Evolutionary conservation across 768 basidiomycete genomes (phyloP).

Genomic region (Rhizopogon vinicolor): DNA sequence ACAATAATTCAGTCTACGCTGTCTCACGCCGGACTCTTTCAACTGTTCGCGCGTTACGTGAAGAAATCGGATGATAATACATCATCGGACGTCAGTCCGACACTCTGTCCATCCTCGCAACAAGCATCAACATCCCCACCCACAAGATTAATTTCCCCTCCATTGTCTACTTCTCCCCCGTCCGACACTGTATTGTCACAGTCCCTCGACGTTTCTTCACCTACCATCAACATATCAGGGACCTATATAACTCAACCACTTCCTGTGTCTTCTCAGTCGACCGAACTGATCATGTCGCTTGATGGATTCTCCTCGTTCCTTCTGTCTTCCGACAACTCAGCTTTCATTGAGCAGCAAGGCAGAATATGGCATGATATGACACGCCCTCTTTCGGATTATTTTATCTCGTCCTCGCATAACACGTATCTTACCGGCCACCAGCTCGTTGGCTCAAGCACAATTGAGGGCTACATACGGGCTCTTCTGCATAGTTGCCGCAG

Average conservation of each 20-base stretch:
- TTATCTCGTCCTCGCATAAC: conserved; percentile 87
- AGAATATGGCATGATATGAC: conserved; percentile 82
- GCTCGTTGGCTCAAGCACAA: conserved; percentile 81
- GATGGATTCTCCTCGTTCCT: conserved; percentile 79
- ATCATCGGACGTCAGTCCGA: neutral
- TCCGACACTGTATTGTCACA: neutral
- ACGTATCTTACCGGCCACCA: conserved; percentile 88
- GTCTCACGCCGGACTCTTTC: conserved; percentile 26
- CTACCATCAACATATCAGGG: neutral
- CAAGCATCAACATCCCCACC: neutral
- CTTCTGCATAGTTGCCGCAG: conserved; percentile 88
- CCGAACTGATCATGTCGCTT: conserved; percentile 34
- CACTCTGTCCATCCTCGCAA: neutral
- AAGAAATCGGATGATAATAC: conserved; percentile 2
- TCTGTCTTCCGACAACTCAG: conserved; percentile 70
- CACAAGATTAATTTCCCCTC: neutral
- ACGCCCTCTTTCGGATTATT: conserved; percentile 82
- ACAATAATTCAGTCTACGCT: conserved; percentile 30
- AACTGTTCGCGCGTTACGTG: conserved; percentile 33
- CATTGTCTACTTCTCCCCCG: conserved; percentile 3
- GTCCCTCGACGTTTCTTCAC: neutral
- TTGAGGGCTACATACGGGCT: conserved; percentile 91
- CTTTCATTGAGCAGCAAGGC: conserved; percentile 47
- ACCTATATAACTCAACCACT: conserved; percentile 1
- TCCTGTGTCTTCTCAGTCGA: conserved; percentile 1